Base-by-base conservation (phyloP, 768 basidiomycete genomes). In the Auricularia cornea region DNA sequence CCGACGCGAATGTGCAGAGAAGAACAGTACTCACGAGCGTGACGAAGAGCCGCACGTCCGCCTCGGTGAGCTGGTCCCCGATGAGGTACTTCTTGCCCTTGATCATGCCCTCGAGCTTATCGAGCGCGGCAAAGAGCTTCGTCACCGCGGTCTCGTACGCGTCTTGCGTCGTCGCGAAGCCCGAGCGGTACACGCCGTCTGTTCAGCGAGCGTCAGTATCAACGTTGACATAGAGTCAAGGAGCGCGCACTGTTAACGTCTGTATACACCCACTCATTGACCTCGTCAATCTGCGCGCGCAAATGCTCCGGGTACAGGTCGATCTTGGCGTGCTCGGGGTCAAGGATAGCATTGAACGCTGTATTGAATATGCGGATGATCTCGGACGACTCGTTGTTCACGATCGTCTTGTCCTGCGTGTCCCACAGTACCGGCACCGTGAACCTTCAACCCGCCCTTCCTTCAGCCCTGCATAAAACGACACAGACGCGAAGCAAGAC, bases 341-440 rank as follows among this genome's bases (percentile, higher is more conserved):
- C 66, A 8, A 78, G 66, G 1, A 72, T 59, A 30, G 70, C 67
- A 71, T 79, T 74, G 68, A 77, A 77, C 0, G 67, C 68, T 20
- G 62, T 69, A 70, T 81, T 80, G 63, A 81, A 65, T 66, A 78
- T 75, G 59, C 80, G 70, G 65, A 81, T 78, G 64, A 81, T 76
- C 69, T 80, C 80, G 54, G 71, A 63, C 28, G 64, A 66, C 67
- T 81, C 80, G 69, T 81, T 81, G 70, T 76, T 80, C 62, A 81
- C 80, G 66, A 80, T 78, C 48, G 75, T 74, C 30, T 74, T 68
- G 31, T 62, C 64, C 69, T 79, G 77, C 59, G 70, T 79, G 70
- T 81, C 80, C 76, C 77, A 81, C 18, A 81, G 62, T 63, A 74
- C 63, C 10, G 77, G 77, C n/a, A 73, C 73, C 16, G 75, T 75